Base-by-base conservation (phyloP, 1,284 basidiomycete genomes). In the Pseudozyma thailandica region DNA sequence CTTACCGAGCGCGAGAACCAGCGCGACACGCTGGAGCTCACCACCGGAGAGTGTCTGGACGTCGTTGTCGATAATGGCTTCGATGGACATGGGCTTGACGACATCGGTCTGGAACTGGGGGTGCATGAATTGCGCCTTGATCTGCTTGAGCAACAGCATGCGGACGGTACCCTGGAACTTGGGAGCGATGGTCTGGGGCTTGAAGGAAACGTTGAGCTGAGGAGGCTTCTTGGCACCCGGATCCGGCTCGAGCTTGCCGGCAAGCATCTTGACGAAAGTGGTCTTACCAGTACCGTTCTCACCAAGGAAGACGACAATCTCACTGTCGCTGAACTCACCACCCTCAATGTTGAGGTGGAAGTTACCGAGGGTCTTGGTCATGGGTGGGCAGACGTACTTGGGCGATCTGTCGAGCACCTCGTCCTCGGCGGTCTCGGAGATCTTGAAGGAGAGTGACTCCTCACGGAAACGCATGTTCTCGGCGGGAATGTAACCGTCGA, bases 41-140 rank as follows among this genome's bases (percentile, higher is more conserved):
- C 81, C 81, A 63, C 81, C 81, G 9, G 77, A 79, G 10, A 82
- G 73, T 23, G 81, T 82, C 66, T 82, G 80, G 15, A 82, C 81
- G 43, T 82, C 80, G 63, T 82, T 80, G 68, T 82, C 81, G 49
- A 82, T 81, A 38, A 82, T 81, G 28, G 72, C 62, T 23, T 82
- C 81, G 35, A 82, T 50, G 35, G 75, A 74, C 81, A 82, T 82
- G 41, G 81, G 81, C 74, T 82, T 82, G 46, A 81, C 75, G n/a
- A 82, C 81, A 54, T 82, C 81, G 18, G 80, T 82, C 72, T 82
- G 80, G 81, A 82, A 82, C 56, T 82, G 81, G 10, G 81, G 81
- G 55, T 82, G 81, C 80, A 82, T 79, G 46, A 82, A 82, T 8
- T 79, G 74, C 1, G 72, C 61, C 72, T 82, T 82, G 78, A 82